Conservation (phyloP, 257 asterid genomes). For the Euphrasia confusa region DNA sequence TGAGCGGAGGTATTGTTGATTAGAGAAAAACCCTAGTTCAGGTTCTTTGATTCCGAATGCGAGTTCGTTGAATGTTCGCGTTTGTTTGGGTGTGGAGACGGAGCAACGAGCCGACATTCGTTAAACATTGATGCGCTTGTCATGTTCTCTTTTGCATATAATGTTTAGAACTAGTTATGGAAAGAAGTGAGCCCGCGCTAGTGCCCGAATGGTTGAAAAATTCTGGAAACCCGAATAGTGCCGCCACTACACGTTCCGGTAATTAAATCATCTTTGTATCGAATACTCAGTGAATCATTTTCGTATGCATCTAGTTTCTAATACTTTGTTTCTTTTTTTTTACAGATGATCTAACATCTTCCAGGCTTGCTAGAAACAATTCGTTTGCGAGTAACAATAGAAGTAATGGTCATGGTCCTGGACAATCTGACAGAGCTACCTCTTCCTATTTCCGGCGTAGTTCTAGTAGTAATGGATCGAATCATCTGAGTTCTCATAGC, state of each 20-base stretch:
- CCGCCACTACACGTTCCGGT: constrained; percentile 54
- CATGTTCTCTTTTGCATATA: constrained; percentile 17
- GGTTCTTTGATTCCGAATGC: constrained; percentile 27
- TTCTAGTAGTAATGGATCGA: constrained; percentile 58
- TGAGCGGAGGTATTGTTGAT: constrained; percentile 24
- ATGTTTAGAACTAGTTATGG: constrained; percentile 66
- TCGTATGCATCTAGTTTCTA: constrained; percentile 18
- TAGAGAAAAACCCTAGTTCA: constrained; percentile 15
- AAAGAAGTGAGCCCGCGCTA: constrained; percentile 75
- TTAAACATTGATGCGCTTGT: too few relatives aligned
- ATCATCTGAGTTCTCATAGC: constrained; percentile 47
- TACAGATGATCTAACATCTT: constrained; percentile 55
- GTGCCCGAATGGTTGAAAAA: constrained; percentile 88
- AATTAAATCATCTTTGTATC: background rate
- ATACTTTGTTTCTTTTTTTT: background rate
- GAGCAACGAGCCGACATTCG: too few relatives aligned
- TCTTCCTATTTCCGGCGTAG: constrained; percentile 56
- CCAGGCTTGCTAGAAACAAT: constrained; percentile 55
- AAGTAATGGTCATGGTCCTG: constrained; percentile 44
- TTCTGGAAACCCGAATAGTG: constrained; percentile 44
- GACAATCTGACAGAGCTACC: constrained; percentile 52
- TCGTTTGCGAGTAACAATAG: constrained; percentile 34
- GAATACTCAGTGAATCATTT: too few relatives aligned
- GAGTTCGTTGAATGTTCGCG: background rate
- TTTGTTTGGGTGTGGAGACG: too few relatives aligned